Evolutionary conservation across 805 yeast genomes (phyloP).

Genomic region (Kluyveromyces aestuarii): DNA sequence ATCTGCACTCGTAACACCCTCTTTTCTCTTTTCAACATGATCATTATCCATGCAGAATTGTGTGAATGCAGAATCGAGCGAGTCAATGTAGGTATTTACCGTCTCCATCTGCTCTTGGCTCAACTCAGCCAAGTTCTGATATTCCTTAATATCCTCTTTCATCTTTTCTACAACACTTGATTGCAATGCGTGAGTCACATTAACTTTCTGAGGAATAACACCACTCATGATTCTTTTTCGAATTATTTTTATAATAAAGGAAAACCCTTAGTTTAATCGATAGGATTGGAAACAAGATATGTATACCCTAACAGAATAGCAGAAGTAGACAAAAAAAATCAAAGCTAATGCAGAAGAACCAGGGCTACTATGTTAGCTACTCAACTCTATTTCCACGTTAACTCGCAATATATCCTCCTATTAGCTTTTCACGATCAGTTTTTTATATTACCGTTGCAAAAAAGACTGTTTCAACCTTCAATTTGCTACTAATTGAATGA

Average conservation of each 20-base stretch:
- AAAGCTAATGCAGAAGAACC: not conserved
- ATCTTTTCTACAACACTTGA: slow-evolving; percentile 22
- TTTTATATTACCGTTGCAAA: not conserved
- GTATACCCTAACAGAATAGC: not conserved
- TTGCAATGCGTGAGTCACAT: slow-evolving; percentile 25
- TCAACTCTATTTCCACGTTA: not conserved
- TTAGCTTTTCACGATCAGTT: not conserved
- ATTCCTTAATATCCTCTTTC: slow-evolving; percentile 17
- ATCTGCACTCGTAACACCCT: slow-evolving; percentile 20
- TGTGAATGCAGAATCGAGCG: slow-evolving; percentile 15
- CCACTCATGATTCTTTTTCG: not conserved
- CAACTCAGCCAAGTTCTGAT: slow-evolving; percentile 8
- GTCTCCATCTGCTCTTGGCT: slow-evolving; percentile 9
- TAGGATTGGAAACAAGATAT: not conserved
- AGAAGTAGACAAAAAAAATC: not conserved
- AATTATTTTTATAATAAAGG: not conserved
- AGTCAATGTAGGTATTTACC: slow-evolving; percentile 16
- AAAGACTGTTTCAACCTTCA: not conserved
- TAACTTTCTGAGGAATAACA: slow-evolving; percentile 25
- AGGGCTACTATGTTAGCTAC: not conserved
- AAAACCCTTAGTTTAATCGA: not conserved
- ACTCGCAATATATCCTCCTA: no score
- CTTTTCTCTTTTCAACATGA: slow-evolving; percentile 15
- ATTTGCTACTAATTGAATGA: not conserved
- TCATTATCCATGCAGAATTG: slow-evolving; percentile 23